Percentiles rank a stretch among this genome's conserved stretches.
Conservation (phyloP, 371 early-diverging fungal genomes). For the Mortierella sp. region DNA sequence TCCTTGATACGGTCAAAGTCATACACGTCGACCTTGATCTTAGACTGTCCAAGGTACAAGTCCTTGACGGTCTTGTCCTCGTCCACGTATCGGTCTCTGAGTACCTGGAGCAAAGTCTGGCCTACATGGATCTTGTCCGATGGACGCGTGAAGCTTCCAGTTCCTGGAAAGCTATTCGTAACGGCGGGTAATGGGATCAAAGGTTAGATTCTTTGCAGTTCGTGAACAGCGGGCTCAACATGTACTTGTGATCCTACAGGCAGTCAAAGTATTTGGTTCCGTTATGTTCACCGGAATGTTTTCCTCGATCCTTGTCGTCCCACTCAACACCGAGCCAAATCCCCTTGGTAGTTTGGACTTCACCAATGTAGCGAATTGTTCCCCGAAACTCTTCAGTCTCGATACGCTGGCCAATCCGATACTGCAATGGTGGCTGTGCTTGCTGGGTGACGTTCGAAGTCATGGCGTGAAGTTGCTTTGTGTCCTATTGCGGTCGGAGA, state of each 20-base stretch:
- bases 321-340: slow-evolving; percentile 94
- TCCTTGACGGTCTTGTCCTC: slow-evolving; percentile 14
- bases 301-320: slow-evolving; percentile 83
- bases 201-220: too few relatives aligned
- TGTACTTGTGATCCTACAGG: slow-evolving; percentile 47
- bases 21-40: slow-evolving; percentile 77
- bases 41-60: slow-evolving; percentile 35
- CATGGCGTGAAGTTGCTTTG: background rate
- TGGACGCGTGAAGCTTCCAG: slow-evolving; percentile 82
- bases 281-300: slow-evolving; percentile 80
- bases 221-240: too few relatives aligned
- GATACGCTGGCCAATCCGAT: slow-evolving; percentile 33
- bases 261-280: slow-evolving; percentile 77
- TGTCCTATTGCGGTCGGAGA: too few relatives aligned
- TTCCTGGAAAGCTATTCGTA: slow-evolving; percentile 54
- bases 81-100: slow-evolving; percentile 67
- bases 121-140: slow-evolving; percentile 66
- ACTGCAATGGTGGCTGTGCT: slow-evolving; percentile 12
- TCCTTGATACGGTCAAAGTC: slow-evolving; percentile 82
- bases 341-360: slow-evolving; percentile 66
- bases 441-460: background rate
- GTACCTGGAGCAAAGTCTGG: slow-evolving; percentile 60
- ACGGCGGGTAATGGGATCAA: background rate
- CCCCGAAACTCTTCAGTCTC: slow-evolving; percentile 24
- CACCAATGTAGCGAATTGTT: slow-evolving; percentile 77